These are phyloP conservation scores for Kodamaea plutei DNA, from an alignment of 1,139 yeast species.

Conservation along the genomic window DNA sequence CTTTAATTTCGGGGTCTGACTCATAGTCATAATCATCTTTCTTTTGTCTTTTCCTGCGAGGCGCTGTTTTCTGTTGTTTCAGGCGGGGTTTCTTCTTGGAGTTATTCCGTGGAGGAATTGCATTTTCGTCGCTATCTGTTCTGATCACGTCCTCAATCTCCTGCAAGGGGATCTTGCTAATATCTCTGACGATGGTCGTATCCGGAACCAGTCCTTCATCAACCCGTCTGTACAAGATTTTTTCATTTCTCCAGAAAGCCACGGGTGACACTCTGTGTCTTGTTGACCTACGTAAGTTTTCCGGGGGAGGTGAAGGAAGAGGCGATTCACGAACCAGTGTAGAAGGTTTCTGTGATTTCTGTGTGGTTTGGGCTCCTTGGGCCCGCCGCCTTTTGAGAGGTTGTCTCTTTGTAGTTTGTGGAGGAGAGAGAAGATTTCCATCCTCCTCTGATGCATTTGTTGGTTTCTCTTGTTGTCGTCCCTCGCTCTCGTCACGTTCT, in stretches of 20 bases:
- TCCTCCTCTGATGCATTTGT: constrained; percentile 15
- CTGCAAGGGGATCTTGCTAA: constrained; percentile 46
- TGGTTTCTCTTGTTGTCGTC: constrained; percentile 16
- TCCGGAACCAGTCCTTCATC: constrained; percentile 40
- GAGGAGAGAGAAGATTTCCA: constrained; percentile 18
- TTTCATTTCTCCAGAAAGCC: constrained; percentile 84
- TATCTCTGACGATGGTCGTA: constrained; percentile 31
- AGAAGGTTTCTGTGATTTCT: constrained; percentile 1
- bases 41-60: constrained; percentile 2
- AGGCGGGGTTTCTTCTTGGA: constrained; percentile 7
- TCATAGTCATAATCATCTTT: constrained; percentile 28
- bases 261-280: constrained; percentile 69
- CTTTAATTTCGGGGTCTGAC: constrained; percentile 41
- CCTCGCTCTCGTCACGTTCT: constrained; percentile 18
- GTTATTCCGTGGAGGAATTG: constrained; percentile 7
- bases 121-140: constrained; percentile 27
- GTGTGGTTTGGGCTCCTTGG: constrained; percentile 1
- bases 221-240: constrained; percentile 57
- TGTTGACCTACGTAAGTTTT: constrained; percentile 48
- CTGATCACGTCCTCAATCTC: constrained; percentile 58
- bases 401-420: constrained; percentile 15
- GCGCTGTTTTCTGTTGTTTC: constrained; percentile 15
- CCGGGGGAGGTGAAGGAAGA: constrained; percentile 46
- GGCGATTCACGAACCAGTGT: constrained; percentile 20
- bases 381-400: constrained; percentile 7